Conservation (phyloP, 148 eudicot species). For the Diospyros kaki region DNA sequence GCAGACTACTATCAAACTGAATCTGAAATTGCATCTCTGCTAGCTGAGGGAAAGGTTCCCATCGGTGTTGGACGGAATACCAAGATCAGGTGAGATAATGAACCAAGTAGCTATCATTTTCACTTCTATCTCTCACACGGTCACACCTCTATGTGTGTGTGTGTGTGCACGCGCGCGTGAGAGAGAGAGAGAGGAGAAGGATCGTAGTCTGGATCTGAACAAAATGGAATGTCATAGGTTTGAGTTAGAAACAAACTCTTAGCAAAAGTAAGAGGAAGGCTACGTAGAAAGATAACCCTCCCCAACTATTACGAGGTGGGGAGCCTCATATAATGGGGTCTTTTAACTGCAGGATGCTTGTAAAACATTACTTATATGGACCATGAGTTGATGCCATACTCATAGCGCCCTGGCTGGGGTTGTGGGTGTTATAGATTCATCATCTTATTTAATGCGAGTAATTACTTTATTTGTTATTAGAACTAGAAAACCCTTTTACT, state of each 20-base stretch:
- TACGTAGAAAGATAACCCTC: too few relatives aligned
- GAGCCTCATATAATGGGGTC: too few relatives aligned
- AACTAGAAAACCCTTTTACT: background rate
- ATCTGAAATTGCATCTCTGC: slow-evolving; percentile 67
- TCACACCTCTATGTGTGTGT: too few relatives aligned
- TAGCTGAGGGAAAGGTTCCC: slow-evolving; percentile 80
- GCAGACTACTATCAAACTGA: slow-evolving; percentile 96
- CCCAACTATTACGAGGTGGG: too few relatives aligned
- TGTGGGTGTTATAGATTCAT: background rate
- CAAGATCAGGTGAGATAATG: slow-evolving; percentile 52
- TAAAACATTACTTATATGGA: background rate
- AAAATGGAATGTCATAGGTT: too few relatives aligned
- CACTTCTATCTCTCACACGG: too few relatives aligned
- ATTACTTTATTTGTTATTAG: background rate
- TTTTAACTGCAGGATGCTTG: background rate
- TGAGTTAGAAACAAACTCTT: too few relatives aligned
- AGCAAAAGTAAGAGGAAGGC: too few relatives aligned
- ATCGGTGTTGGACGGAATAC: slow-evolving; percentile 86
- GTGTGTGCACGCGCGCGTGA: rapidly evolving
- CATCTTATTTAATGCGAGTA: background rate
- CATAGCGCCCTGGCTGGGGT: background rate
- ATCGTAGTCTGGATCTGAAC: too few relatives aligned
- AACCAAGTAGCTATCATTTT: background rate
- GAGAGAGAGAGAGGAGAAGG: too few relatives aligned
- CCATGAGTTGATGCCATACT: too few relatives aligned